Percentiles rank a stretch among this genome's conserved stretches.
Conservation (phyloP, 2,329 filamentous ascomycete genomes). For the Aspergillus brasiliensis region DNA sequence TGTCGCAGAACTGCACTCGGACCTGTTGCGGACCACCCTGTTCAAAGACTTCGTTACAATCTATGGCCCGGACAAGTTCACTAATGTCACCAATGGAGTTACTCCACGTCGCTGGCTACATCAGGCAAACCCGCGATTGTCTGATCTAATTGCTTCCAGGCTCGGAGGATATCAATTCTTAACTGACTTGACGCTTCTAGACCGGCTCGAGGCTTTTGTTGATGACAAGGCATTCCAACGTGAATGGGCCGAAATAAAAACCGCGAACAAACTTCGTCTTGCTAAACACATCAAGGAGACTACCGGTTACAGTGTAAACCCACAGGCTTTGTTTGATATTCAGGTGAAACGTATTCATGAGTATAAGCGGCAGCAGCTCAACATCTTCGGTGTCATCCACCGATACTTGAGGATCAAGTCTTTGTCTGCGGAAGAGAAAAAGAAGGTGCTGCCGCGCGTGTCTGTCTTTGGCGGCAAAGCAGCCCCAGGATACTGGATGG, state of each 20-base stretch:
- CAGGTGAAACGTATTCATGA: conserved; percentile 99
- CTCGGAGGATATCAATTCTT: conserved; percentile 80
- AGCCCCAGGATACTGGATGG: conserved; percentile 99
- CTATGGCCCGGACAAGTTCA: conserved; percentile 96
- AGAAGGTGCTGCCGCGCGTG: conserved; percentile 84
- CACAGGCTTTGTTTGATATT: conserved; percentile 86
- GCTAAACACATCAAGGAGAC: conserved; percentile 87
- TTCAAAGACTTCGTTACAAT: conserved; percentile 98
- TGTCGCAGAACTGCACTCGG: conserved; percentile 95
- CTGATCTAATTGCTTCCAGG: conserved; percentile 89
- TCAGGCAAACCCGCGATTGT: conserved; percentile 92
- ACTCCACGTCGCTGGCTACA: conserved; percentile 95
- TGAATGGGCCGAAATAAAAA: conserved; percentile 96
- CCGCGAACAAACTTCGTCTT: conserved; percentile 88
- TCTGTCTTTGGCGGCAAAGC: conserved; percentile 98
- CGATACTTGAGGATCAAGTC: conserved; percentile 88
- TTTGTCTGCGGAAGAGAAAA: conserved; percentile 78
- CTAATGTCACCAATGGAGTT: conserved; percentile 97
- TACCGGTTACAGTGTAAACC: conserved; percentile 80
- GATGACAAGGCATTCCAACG: conserved; percentile 89
- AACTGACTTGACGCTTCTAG: conserved; percentile 83
- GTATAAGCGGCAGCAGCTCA: conserved; percentile 98
- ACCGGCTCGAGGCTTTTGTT: conserved; percentile 79
- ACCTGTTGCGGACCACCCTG: conserved; percentile 97
- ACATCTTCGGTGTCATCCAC: conserved; percentile 97